These are phyloP conservation scores for Mortierella sp. DNA, from an alignment of 371 early-diverging fungal species.

Conservation along the genomic window DNA sequence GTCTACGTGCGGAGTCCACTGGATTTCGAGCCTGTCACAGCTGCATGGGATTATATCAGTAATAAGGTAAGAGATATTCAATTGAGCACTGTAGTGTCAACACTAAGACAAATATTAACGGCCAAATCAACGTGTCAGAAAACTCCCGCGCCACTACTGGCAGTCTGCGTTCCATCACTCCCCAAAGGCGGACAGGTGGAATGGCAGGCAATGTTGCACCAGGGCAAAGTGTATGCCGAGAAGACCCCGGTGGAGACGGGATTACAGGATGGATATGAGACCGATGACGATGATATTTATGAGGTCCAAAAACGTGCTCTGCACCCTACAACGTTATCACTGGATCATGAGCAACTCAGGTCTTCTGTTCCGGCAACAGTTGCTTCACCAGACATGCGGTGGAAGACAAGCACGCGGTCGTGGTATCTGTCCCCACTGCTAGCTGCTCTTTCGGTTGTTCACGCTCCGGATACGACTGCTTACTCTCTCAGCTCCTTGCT, in stretches of 20 bases:
- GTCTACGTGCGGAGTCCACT: slow-evolving; percentile 58
- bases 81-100: too few species aligned
- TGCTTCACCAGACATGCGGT: background rate
- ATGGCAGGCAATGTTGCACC: slow-evolving; percentile 66
- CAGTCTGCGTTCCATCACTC: slow-evolving; percentile 65
- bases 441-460: slow-evolving; percentile 26
- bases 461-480: background rate
- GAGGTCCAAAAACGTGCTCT: slow-evolving; percentile 38
- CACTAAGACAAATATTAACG: background rate
- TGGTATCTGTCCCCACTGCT: slow-evolving; percentile 46
- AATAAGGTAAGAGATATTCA: slow-evolving; percentile 36
- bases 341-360: slow-evolving; percentile 17
- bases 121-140: background rate
- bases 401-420: slow-evolving; percentile 29
- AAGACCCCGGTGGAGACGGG: slow-evolving; percentile 4
- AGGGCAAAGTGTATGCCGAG: slow-evolving; percentile 52
- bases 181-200: slow-evolving; percentile 72
- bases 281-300: slow-evolving; percentile 56
- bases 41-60: slow-evolving; percentile 56
- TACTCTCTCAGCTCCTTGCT: slow-evolving; percentile 3
- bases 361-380: background rate
- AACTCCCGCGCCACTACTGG: slow-evolving; percentile 57
- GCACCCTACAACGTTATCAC: slow-evolving; percentile 6
- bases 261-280: slow-evolving; percentile 47
- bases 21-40: slow-evolving; percentile 47